A percentile compares a stretch with the other conserved stretches of the same genome.
These are phyloP conservation scores for Haematococcus sp. DNA, from an alignment of 139 green algal species.

Conservation along the genomic window DNA sequence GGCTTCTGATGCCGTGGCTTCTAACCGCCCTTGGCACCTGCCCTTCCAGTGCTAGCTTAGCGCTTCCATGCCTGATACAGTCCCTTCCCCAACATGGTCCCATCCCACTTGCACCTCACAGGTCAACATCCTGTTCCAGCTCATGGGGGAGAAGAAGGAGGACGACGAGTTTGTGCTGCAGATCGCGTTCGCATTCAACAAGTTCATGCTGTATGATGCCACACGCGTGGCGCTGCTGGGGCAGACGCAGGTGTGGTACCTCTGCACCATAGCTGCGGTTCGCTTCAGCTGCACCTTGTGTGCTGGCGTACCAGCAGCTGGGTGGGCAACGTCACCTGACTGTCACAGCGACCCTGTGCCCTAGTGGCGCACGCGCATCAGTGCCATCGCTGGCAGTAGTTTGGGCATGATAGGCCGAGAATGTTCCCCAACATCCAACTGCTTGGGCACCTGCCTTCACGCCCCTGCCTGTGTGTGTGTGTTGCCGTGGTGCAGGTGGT, in stretches of 20 bases:
- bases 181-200: slow-evolving; percentile 64
- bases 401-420: no score
- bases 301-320: no score
- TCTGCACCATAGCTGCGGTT: neutral
- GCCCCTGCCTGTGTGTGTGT: no score
- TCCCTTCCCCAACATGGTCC: no score
- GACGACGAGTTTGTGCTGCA: slow-evolving; percentile 87
- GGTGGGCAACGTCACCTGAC: neutral
- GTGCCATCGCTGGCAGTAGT: no score
- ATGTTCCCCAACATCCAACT: no score
- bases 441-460: no score
- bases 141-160: slow-evolving; percentile 70
- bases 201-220: slow-evolving; percentile 57
- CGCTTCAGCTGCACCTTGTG: neutral
- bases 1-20: no score
- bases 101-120: slow-evolving; percentile 5
- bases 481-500: slow-evolving; percentile 48
- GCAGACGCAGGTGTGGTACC: slow-evolving; percentile 41
- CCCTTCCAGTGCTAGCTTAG: no score
- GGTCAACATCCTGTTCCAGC: slow-evolving; percentile 51
- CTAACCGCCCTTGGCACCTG: no score
- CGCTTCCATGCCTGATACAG: no score
- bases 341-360: neutral
- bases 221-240: slow-evolving; percentile 53
- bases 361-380: no score